Evolutionary conservation across 345 rosid species (phyloP), one percentile per base, ranked within the genome.

Genomic region (Cardamine occulta): DNA sequence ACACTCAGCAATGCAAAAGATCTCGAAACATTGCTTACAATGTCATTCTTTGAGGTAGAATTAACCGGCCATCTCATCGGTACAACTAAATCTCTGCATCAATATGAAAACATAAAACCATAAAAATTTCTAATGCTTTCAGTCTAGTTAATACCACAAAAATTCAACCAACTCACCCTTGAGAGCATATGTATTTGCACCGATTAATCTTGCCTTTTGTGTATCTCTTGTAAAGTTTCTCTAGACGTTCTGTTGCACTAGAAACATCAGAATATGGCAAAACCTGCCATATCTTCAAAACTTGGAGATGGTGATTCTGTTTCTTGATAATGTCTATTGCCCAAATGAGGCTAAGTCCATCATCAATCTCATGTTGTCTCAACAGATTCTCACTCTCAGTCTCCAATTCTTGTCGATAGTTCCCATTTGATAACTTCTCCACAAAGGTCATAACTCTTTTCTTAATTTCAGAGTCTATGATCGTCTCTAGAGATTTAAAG

Each of bases 361-460:
- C 68, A 55, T 57, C 32, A 4, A 73, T 49, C 69, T 68, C 67
- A 0, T 49, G 29, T 61, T 40, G 69, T 60, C 63, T 68, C 35
- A 53, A 68, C 19, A 39, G 47, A 44, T 35, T 26, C 39, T 54
- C 37, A 68, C 47, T 35, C 19, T 79, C 88, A 42, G 64, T 85
- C 78, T 84, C 85, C 6, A 70, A 83, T 40, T 84, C 74, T 68
- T 86, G 88, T 56, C 84, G 73, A 58, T 81, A 78, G 74, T 81
- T 3, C 7, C 87, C 85, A 31, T 51, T 42, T 8, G 85, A 70
- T 64, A 82, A 56, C 74, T 78, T 76, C 61, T 34, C 66, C 64
- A 82, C 0, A 11, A 73, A 17, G 13, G 52, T 72, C 63, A 75
- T 11, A 14, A 73, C 18, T 9, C 73, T 73, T 34, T 19, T 78